phyloP scores from a whole-genome alignment of 2,329 filamentous ascomycete genomes.

The Chrysosporium keratinophilum region DNA sequence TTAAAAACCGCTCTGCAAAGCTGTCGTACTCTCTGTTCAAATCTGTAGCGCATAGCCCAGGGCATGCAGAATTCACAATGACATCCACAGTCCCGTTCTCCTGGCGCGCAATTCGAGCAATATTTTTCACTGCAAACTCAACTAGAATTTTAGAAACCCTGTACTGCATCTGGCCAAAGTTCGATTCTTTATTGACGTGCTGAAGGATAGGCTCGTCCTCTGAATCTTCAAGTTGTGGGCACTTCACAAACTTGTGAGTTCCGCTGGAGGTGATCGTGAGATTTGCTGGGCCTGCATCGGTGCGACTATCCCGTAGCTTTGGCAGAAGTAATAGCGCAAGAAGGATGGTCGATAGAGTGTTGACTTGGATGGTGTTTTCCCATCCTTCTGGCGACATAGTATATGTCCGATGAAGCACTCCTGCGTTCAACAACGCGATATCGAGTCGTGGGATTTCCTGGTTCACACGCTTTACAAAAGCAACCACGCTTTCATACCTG shows the following conservation, averaged over 20 bases:
- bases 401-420: slow-evolving; percentile 34
- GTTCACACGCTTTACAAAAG: slow-evolving; percentile 33
- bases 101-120: slow-evolving; percentile 25
- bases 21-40: slow-evolving; percentile 33
- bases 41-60: slow-evolving; percentile 36
- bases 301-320: slow-evolving; percentile 32
- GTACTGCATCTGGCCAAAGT: slow-evolving; percentile 31
- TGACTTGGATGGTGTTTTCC: slow-evolving; percentile 48
- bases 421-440: slow-evolving; percentile 39
- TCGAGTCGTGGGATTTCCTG: slow-evolving; percentile 34
- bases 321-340: slow-evolving; percentile 45
- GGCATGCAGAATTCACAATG: slow-evolving; percentile 38
- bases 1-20: slow-evolving; percentile 27
- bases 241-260: slow-evolving; percentile 27
- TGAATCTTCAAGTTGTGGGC: slow-evolving; percentile 20
- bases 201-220: slow-evolving; percentile 23
- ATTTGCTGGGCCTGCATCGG: slow-evolving; percentile 26
- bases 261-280: slow-evolving; percentile 40
- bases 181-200: slow-evolving; percentile 25
- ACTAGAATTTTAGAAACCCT: slow-evolving; percentile 35
- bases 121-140: slow-evolving; percentile 33
- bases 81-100: slow-evolving; percentile 30
- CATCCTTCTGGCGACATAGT: slow-evolving; percentile 35
- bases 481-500: slow-evolving; percentile 37
- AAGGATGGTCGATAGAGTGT: slow-evolving; percentile 47